A percentile compares a stretch with the other conserved stretches of the same genome.
Evolutionary conservation across 164 flowering plant species (phyloP).

Genomic region (Pachysandra terminalis): DNA sequence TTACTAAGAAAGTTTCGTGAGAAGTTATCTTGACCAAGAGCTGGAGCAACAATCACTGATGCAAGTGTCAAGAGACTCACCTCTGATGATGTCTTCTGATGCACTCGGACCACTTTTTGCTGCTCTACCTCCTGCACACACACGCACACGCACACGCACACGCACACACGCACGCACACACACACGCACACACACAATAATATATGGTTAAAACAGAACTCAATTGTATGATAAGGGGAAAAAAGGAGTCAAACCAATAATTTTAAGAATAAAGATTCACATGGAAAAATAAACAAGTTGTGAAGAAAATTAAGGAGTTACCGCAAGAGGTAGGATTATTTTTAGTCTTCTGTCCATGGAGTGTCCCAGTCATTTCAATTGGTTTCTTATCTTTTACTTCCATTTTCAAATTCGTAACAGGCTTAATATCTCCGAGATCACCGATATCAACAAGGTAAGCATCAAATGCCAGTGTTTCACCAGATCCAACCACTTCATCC

Average conservation of each 20-base stretch:
- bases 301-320: conserved; percentile 7
- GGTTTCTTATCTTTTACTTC: conserved; percentile 23
- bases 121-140: conserved; percentile 6
- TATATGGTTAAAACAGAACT: no score
- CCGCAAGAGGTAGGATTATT: conserved; percentile 20
- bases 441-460: conserved; percentile 68
- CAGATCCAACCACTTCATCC: conserved; percentile 51
- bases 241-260: background rate
- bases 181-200: no score
- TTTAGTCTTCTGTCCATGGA: conserved; percentile 17
- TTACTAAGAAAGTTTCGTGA: background rate
- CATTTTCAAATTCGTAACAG: conserved; percentile 17
- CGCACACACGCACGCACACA: no score
- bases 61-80: conserved; percentile 1
- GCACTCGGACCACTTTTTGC: background rate
- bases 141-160: no score
- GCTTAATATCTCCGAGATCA: conserved; percentile 32
- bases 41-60: background rate
- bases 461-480: conserved; percentile 56
- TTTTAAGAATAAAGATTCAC: background rate
- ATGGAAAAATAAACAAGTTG: background rate
- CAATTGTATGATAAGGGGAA: no score
- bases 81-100: conserved; percentile 6
- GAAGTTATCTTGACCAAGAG: background rate
- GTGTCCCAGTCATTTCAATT: conserved; percentile 6